Evolutionary conservation across 768 basidiomycete genomes (phyloP).

Genomic region (Trametes elegans): DNA sequence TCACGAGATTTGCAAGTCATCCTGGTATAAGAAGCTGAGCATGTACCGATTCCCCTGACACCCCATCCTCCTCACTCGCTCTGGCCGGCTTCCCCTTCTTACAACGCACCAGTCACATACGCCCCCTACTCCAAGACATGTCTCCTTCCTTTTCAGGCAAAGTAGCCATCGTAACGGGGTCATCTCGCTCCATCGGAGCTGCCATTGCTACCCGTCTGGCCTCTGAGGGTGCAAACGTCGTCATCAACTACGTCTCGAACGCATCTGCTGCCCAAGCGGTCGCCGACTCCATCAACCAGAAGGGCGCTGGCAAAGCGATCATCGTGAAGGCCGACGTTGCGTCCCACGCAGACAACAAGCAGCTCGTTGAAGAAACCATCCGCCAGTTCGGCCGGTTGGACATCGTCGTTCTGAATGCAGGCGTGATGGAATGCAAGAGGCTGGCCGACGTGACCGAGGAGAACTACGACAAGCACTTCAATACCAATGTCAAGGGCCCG

Average conservation of each 20-base stretch:
- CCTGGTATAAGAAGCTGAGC: no score
- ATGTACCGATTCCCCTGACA: no score
- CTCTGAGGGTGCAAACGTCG: slow-evolving; percentile 53
- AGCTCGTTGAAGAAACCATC: slow-evolving; percentile 47
- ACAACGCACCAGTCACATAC: no score
- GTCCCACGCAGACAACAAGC: slow-evolving; percentile 44
- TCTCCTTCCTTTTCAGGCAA: slow-evolving; percentile 26
- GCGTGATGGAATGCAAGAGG: slow-evolving; percentile 50
- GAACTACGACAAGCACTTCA: slow-evolving; percentile 50
- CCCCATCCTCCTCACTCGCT: no score
- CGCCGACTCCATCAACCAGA: slow-evolving; percentile 44
- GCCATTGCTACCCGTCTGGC: slow-evolving; percentile 53
- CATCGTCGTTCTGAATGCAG: slow-evolving; percentile 59
- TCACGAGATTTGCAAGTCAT: no score
- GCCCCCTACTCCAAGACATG: no score
- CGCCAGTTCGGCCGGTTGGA: slow-evolving; percentile 52
- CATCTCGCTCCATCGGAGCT: slow-evolving; percentile 59
- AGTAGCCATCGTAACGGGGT: slow-evolving; percentile 51
- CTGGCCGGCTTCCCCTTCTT: no score
- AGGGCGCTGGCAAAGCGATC: slow-evolving; percentile 43
- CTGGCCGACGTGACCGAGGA: slow-evolving; percentile 51
- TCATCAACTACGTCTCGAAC: slow-evolving; percentile 53
- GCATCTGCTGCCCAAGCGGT: slow-evolving; percentile 43
- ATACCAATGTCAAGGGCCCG: slow-evolving; percentile 59
- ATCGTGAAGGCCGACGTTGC: slow-evolving; percentile 53